These are phyloP conservation scores for Eucalyptus microcorys DNA, from an alignment of 345 rosid genomes.

Conservation along the genomic window DNA sequence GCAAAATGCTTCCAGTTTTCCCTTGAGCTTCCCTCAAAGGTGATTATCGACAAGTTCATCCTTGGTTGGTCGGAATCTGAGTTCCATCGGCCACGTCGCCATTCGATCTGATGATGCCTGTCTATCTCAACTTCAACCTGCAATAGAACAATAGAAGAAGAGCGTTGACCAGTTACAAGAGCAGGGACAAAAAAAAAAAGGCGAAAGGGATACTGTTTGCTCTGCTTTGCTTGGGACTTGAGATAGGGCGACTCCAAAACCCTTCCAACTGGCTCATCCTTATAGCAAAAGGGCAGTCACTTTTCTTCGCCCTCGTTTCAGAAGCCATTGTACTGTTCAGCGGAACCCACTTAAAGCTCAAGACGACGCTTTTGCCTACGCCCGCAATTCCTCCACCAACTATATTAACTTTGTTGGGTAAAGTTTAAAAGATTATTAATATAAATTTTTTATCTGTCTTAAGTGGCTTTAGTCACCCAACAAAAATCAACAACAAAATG, in stretches of 20 bases:
- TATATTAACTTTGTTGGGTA: background rate
- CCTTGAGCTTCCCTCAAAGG: background rate
- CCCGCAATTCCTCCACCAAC: background rate
- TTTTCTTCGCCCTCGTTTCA: background rate
- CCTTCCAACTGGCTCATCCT: background rate
- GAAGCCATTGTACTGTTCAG: background rate
- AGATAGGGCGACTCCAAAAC: background rate
- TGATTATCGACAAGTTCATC: background rate
- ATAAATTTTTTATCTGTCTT: background rate
- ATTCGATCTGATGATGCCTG: background rate
- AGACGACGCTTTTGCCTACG: background rate
- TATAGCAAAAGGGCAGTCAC: background rate
- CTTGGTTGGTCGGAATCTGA: background rate
- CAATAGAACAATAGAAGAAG: background rate
- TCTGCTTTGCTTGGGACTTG: background rate
- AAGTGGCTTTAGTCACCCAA: background rate
- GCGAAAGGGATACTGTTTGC: background rate
- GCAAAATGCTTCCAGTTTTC: background rate
- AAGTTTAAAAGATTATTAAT: background rate
- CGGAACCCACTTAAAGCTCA: background rate
- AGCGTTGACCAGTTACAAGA: background rate
- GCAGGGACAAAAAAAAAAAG: background rate
- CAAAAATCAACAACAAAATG: background rate
- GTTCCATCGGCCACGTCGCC: background rate
- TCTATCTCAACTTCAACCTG: background rate